Evolutionary conservation across 2,329 filamentous ascomycete species (phyloP), one percentile per base, ranked within the genome.

Genomic region (Ophiostoma perfectum): DNA sequence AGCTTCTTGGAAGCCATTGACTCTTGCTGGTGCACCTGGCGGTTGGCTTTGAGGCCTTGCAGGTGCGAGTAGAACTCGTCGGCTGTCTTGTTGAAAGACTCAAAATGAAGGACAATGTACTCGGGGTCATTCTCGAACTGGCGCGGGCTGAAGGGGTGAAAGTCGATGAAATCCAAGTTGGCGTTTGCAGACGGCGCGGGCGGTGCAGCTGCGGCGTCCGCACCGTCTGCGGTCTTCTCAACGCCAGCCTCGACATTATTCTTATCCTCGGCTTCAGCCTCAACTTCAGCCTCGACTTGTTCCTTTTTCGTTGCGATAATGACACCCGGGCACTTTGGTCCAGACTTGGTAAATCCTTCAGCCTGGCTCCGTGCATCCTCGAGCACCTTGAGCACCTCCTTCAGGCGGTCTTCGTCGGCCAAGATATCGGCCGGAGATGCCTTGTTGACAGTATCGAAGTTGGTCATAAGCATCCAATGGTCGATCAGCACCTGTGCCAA

Each of bases 51-150:
- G 76, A 97, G 94, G 0, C 93, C 92, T 78, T 99, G 95, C 39
- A 98, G 86, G 0, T 94, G 98, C 0, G 95, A 98, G 77, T 96
- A 98, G 80, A 97, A 99, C 73, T 97, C 92, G 75, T 99, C 95
- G 0, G 97, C 93, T 0, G 93, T 95, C 75, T 90, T 90, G 77
- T 97, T 97, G 81, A 96, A 98, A 9, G 88, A 90, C 6, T 92
- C 85, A 72, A 93, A 93, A 67, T 91, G 86, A 12, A 98, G 75
- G 16, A 96, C 86, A 3, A 86, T 84, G 38, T 89, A 85, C 0
- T 82, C 80, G 0, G 87, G 80, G 68, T 93, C 87, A 6, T 85
- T 82, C 71, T 88, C 86, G 71, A 96, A 90, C 73, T 98, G 94
- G 36, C 84, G 81, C 0, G 95, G 95, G 52, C 90, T 81, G 77